Evolutionary conservation across 1,139 yeast species (phyloP).

Genomic region (Suhomyces panamericanus): DNA sequence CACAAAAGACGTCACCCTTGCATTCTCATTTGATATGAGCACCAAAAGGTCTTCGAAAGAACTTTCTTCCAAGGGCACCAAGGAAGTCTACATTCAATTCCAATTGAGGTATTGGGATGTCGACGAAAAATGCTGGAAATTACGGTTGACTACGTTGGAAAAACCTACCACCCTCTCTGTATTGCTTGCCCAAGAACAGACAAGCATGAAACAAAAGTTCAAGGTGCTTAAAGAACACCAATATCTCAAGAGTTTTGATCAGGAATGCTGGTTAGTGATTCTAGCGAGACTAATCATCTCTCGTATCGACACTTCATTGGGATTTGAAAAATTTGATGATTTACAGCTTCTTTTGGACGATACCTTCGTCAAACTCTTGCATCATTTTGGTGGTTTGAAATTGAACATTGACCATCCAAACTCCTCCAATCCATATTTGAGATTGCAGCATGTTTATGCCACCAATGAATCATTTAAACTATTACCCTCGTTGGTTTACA

Average conservation of each 20-base stretch:
- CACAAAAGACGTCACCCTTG: constrained; percentile 24
- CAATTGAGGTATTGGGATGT: constrained; percentile 32
- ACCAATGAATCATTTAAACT: constrained; percentile 29
- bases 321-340: constrained; percentile 36
- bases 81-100: constrained; percentile 34
- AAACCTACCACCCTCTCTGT: constrained; percentile 32
- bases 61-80: constrained; percentile 19
- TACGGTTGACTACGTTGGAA: constrained; percentile 31
- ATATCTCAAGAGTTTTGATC: constrained; percentile 34
- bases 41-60: constrained; percentile 26
- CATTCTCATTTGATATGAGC: constrained; percentile 36
- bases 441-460: constrained; percentile 20
- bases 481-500: constrained; percentile 32
- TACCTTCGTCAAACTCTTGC: constrained; percentile 28
- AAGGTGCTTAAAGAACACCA: constrained; percentile 28
- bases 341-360: constrained; percentile 28
- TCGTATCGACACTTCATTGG: constrained; percentile 37
- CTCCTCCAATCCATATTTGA: constrained; percentile 26
- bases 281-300: constrained; percentile 34
- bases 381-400: constrained; percentile 34
- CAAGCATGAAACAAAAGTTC: constrained; percentile 21
- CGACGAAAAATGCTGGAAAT: constrained; percentile 20
- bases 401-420: constrained; percentile 13
- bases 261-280: constrained; percentile 31
- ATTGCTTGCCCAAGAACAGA: constrained; percentile 12